Evolutionary conservation across 1,139 yeast species (phyloP).

Genomic region (Nakaseomyces sp.): DNA sequence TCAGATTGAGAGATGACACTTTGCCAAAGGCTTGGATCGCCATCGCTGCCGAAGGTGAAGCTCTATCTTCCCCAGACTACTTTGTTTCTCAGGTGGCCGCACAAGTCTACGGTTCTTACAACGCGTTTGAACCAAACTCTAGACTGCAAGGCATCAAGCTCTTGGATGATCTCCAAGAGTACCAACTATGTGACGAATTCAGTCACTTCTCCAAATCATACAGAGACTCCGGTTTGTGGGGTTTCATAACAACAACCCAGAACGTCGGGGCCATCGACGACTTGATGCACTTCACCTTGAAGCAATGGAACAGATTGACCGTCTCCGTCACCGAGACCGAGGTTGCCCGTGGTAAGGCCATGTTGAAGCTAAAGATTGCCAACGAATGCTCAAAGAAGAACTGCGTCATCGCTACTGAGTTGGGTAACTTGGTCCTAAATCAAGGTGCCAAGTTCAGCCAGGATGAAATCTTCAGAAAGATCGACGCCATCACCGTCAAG

Average conservation of each 20-base stretch:
- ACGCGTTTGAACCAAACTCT: constrained; percentile 44
- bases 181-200: constrained; percentile 63
- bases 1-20: constrained; percentile 81
- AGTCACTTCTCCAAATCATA: constrained; percentile 63
- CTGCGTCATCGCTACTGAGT: constrained; percentile 46
- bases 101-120: constrained; percentile 55
- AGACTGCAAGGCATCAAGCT: constrained; percentile 78
- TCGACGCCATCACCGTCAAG: constrained; percentile 54
- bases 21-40: constrained; percentile 70
- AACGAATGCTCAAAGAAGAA: constrained; percentile 38
- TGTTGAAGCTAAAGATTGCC: constrained; percentile 55
- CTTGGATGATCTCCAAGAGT: constrained; percentile 62
- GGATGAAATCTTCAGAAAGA: constrained; percentile 49
- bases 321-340: constrained; percentile 67
- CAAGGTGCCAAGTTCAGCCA: constrained; percentile 54
- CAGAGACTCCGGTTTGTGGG: constrained; percentile 78
- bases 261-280: constrained; percentile 58
- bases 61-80: constrained; percentile 52
- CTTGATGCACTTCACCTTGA: constrained; percentile 66
- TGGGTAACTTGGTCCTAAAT: constrained; percentile 53
- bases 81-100: constrained; percentile 68
- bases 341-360: constrained; percentile 67
- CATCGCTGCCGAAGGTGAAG: constrained; percentile 67
- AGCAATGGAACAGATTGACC: constrained; percentile 81
- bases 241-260: constrained; percentile 59